phyloP scores from a whole-genome alignment of 2,329 filamentous ascomycete genomes.

The Xylariaceae sp. region DNA sequence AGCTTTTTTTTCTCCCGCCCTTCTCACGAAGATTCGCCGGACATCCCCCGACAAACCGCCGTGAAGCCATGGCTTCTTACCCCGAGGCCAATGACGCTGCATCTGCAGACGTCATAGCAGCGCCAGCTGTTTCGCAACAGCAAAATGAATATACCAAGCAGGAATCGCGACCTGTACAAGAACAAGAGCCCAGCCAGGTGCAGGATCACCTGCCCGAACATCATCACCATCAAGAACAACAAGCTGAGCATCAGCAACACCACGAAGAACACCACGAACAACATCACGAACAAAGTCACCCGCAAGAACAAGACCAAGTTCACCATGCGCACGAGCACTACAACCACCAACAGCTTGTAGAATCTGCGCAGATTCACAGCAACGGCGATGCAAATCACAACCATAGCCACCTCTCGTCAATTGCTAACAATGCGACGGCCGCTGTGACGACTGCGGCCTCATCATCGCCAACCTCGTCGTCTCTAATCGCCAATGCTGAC shows the following conservation, averaged over 20 bases:
- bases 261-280: not conserved
- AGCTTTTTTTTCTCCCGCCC: conserved; percentile 7
- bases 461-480: too few species aligned
- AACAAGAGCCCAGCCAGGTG: not conserved
- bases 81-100: conserved; percentile 20
- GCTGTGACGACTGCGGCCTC: too few species aligned
- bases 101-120: conserved; percentile 8
- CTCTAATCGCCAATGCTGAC: not conserved
- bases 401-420: not conserved
- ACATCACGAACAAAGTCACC: not conserved
- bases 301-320: conserved; percentile 1
- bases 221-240: not conserved
- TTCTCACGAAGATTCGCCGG: conserved; percentile 33
- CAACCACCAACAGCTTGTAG: not conserved
- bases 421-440: not conserved
- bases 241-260: not conserved
- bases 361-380: not conserved
- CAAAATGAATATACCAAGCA: not conserved
- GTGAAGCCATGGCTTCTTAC: conserved; percentile 28
- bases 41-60: conserved; percentile 31
- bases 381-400: not conserved
- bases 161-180: not conserved
- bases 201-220: not conserved
- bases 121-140: not conserved
- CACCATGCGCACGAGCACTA: not conserved